Evolutionary conservation across 192 early-diverging fungal species (phyloP), one percentile per base, ranked within the genome.

Genomic region (Coemansia sp.): DNA sequence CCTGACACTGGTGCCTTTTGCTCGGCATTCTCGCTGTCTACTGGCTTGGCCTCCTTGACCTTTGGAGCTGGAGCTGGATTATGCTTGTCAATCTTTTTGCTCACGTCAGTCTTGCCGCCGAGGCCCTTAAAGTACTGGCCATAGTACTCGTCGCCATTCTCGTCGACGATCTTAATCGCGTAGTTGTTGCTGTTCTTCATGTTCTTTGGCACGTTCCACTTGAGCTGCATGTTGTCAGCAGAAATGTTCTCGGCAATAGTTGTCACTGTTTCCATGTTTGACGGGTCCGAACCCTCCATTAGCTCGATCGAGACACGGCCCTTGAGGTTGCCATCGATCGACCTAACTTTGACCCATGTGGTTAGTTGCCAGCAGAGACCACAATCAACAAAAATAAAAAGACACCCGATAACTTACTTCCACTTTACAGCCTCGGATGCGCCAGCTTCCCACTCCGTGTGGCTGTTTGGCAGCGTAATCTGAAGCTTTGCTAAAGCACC

Each of bases 171-270:
- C 46, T 65, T 74, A 61, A 80, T 74, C 18, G 68, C 60, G 56
- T 74, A 80, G 72, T 74, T 74, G 42, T 58, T 67, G 77, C 77
- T 74, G 46, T 44, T 62, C 60, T 64, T 74, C 32, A 80, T 39
- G 35, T 35, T 65, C 27, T 68, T 70, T 18, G 77, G 77, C 15
- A 80, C 72, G 53, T 39, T 74, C 72, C 72, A 80, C 39, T 44
- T 52, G 26, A 57, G 53, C 58, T 74, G 60, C 60, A 62, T 40
- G 48, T 56, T 48, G 53, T 34, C 56, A 12, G 72, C 72, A 12
- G 71, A 65, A n/a, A 80, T 58, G 50, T 74, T 71, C 34, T 80
- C 77, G 18, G 72, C 77, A 41, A 80, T 80, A 26, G 77, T 80
- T 32, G 71, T 46, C 24, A 80, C 68, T 4, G 63, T 56, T 38